phyloP scores from a whole-genome alignment of 1,284 basidiomycete species.

The Taiwanofungus camphoratus region DNA sequence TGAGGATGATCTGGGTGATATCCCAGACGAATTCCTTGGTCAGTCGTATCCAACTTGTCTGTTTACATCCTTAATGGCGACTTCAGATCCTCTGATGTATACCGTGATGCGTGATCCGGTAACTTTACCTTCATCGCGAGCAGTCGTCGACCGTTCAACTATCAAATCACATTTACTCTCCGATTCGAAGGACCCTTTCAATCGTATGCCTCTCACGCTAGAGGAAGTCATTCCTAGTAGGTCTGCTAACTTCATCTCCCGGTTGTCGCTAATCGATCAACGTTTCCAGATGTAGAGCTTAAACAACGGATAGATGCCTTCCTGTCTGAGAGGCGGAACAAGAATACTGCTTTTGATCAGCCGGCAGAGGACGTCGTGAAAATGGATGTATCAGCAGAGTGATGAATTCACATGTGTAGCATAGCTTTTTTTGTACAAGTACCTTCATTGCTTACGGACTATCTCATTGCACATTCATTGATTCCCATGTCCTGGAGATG shows the following conservation, averaged over 20 bases:
- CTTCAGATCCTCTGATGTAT: conserved; percentile 84
- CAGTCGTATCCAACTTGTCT: conserved; percentile 21
- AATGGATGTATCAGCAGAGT: conserved; percentile 28
- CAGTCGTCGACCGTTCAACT: conserved; percentile 83
- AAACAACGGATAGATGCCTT: conserved; percentile 62
- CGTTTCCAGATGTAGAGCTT: conserved; percentile 44
- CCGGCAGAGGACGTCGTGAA: conserved; percentile 28
- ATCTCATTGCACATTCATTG: no score
- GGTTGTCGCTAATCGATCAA: neutral
- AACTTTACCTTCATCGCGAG: conserved; percentile 78
- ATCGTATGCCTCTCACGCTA: conserved; percentile 72
- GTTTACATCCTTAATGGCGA: neutral
- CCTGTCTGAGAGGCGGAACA: conserved; percentile 42
- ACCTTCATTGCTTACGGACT: neutral
- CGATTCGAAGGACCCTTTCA: conserved; percentile 89
- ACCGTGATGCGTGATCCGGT: conserved; percentile 97
- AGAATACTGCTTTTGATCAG: conserved; percentile 28
- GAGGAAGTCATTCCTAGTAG: conserved; percentile 78
- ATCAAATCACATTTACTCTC: conserved; percentile 95
- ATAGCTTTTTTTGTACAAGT: conserved; percentile 10
- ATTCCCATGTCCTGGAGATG: no score
- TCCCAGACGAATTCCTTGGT: conserved; percentile 96
- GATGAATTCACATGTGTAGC: conserved; percentile 15
- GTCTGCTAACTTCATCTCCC: conserved; percentile 20
- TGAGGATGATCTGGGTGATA: conserved; percentile 90